These are phyloP conservation scores for Jaenimonas drosophilae DNA, from an alignment of 208 protist genomes.

Conservation along the genomic window DNA sequence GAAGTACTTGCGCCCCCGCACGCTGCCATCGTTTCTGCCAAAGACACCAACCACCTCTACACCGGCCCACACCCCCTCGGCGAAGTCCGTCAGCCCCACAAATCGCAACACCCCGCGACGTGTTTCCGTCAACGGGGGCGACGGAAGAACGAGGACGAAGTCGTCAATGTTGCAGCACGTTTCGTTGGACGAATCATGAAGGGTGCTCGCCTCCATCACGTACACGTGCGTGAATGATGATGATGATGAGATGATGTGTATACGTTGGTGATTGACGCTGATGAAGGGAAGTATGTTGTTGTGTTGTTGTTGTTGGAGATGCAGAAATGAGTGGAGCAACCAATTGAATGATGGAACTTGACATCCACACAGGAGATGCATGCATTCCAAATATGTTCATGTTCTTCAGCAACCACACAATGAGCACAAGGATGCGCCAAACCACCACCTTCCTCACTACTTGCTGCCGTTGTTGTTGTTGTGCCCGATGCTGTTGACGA, in stretches of 20 bases:
- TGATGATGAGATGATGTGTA: too few relatives aligned
- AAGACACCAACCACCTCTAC: conserved; percentile 39
- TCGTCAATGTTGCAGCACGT: conserved; percentile 2
- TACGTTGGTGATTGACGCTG: too few relatives aligned
- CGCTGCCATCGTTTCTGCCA: conserved; percentile 39
- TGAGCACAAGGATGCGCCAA: not conserved
- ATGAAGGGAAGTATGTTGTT: too few relatives aligned
- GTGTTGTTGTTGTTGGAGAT: too few relatives aligned
- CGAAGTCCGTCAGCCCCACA: conserved; percentile 37
- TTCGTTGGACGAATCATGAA: conserved; percentile 22
- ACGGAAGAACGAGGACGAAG: conserved; percentile 8
- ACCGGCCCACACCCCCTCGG: conserved; percentile 38
- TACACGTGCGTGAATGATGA: too few relatives aligned
- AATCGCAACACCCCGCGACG: conserved; percentile 60
- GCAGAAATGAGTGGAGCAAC: too few relatives aligned
- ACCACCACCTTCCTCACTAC: not conserved
- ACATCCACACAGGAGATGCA: too few relatives aligned
- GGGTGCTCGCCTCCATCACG: too few relatives aligned
- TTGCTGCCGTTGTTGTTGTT: not conserved
- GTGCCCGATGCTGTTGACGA: conserved; percentile 17
- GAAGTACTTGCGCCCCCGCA: conserved; percentile 37
- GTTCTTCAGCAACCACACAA: too few relatives aligned
- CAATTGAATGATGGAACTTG: too few relatives aligned
- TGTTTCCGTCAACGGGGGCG: conserved; percentile 14
- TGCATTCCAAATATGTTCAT: too few relatives aligned